phyloP scores from a whole-genome alignment of 2,329 filamentous ascomycete genomes.

The Diaporthe longicolla region DNA sequence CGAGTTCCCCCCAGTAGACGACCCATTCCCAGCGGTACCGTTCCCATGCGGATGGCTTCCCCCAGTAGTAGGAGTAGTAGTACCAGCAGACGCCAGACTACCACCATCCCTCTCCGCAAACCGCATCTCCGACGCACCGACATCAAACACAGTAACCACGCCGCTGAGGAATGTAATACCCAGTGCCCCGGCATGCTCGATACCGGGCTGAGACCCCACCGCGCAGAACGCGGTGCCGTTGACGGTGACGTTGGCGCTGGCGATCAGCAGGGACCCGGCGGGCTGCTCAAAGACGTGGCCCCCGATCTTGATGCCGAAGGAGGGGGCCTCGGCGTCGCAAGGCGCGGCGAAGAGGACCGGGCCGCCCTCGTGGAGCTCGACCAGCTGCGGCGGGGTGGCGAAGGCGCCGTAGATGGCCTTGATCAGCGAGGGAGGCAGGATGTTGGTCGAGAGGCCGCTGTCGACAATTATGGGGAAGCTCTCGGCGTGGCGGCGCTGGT shows the following conservation, averaged over 20 bases:
- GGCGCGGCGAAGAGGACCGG: conserved; percentile 45
- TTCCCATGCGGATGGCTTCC: neutral
- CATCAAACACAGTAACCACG: conserved; percentile 51
- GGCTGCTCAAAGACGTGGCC: conserved; percentile 46
- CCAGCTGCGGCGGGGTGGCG: conserved; percentile 45
- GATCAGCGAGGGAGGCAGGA: conserved; percentile 43
- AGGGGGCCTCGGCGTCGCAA: conserved; percentile 49
- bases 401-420: conserved; percentile 46
- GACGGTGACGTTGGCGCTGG: conserved; percentile 44
- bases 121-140: conserved; percentile 49
- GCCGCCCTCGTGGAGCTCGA: conserved; percentile 41
- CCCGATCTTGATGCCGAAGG: conserved; percentile 49
- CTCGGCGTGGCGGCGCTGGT: neutral
- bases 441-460: conserved; percentile 36
- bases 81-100: neutral
- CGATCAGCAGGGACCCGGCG: conserved; percentile 47
- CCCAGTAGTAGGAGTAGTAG: neutral
- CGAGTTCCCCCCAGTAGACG: neutral
- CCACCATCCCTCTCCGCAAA: conserved; percentile 45
- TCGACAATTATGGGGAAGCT: conserved; percentile 38
- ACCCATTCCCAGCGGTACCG: neutral
- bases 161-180: conserved; percentile 50
- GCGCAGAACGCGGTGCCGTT: conserved; percentile 46
- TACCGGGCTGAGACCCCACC: conserved; percentile 48
- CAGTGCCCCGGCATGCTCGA: conserved; percentile 41